A percentile compares a stretch with the other conserved stretches of the same genome.
Conservation (phyloP, 495 filamentous ascomycete genomes). For the Rhizodiscina lignyota region DNA sequence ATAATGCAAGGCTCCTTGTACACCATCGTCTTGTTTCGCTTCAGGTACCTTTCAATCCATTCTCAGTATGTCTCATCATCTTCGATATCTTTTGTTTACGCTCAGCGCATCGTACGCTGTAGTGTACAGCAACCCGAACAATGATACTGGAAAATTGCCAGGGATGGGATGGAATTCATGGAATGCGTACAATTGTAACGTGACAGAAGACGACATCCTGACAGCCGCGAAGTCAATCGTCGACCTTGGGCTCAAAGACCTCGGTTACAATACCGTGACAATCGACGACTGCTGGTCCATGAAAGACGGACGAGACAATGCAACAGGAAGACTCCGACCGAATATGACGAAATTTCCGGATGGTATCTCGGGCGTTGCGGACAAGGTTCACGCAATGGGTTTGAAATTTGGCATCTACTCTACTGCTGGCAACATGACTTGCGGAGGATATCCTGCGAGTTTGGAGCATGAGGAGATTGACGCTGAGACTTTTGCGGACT, state of each 20-base stretch:
- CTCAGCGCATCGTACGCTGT: too few species aligned
- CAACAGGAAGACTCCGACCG: constrained; percentile 10
- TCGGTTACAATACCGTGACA: constrained; percentile 53
- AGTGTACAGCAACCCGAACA: too few species aligned
- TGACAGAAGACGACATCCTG: background rate
- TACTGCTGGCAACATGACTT: constrained; percentile 14
- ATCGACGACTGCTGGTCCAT: constrained; percentile 48
- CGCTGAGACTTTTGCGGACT: constrained; percentile 25
- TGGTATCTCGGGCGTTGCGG: constrained; percentile 19
- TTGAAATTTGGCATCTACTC: constrained; percentile 23
- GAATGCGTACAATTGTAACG: background rate
- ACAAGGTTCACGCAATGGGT: constrained; percentile 15
- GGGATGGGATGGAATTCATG: background rate
- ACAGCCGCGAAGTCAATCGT: constrained; percentile 9
- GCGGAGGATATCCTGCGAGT: constrained; percentile 18
- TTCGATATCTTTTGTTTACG: too few species aligned
- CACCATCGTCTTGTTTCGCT: too few species aligned
- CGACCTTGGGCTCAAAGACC: constrained; percentile 22
- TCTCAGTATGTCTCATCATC: too few species aligned
- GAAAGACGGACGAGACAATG: constrained; percentile 15
- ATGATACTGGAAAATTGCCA: constrained; percentile 4
- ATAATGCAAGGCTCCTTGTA: too few species aligned
- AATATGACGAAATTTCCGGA: constrained; percentile 17
- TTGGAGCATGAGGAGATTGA: constrained; percentile 28
- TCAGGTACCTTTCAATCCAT: too few species aligned